phyloP scores from a whole-genome alignment of 2,329 filamentous ascomycete genomes.

The Aspergillus candidus region DNA sequence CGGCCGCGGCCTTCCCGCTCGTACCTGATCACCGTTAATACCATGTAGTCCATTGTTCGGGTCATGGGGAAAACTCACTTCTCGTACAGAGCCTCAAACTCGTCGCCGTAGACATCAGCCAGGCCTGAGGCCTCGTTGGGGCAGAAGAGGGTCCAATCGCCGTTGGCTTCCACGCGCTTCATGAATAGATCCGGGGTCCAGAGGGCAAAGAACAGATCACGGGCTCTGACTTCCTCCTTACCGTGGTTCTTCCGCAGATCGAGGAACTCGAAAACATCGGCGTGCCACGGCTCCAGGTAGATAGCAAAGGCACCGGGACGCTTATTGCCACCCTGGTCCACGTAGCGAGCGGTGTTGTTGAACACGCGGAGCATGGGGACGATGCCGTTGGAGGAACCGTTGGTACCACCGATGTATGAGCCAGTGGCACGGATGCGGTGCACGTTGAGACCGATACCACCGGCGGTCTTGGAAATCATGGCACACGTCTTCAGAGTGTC shows the following conservation, averaged over 20 bases:
- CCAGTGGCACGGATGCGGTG: constrained; percentile 96
- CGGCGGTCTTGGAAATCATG: constrained; percentile 99
- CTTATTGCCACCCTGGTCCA: constrained; percentile 99
- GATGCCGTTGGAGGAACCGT: constrained; percentile 95
- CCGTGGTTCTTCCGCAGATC: constrained; percentile 99
- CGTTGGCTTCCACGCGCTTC: constrained; percentile 97
- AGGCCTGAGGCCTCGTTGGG: constrained; percentile 93
- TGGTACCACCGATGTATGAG: constrained; percentile 96
- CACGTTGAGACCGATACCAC: constrained; percentile 92
- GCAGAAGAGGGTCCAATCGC: constrained; percentile 96
- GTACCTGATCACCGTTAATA: constrained; percentile 51
- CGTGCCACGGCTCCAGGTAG: constrained; percentile 98
- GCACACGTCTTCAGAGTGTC: constrained; percentile 98
- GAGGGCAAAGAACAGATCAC: constrained; percentile 93
- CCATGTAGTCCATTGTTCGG: neutral
- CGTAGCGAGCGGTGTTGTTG: constrained; percentile 98
- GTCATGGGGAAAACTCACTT: constrained; percentile 27
- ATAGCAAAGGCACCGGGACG: constrained; percentile 97
- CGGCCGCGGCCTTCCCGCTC: constrained; percentile 82
- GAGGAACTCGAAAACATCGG: constrained; percentile 94
- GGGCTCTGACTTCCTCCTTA: constrained; percentile 94
- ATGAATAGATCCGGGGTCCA: constrained; percentile 99
- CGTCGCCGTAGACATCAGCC: constrained; percentile 93
- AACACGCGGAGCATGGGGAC: constrained; percentile 97
- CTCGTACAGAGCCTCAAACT: constrained; percentile 92